Base-by-base conservation (phyloP, 306 rosid genomes). In the Citrullus colocynthis region DNA sequence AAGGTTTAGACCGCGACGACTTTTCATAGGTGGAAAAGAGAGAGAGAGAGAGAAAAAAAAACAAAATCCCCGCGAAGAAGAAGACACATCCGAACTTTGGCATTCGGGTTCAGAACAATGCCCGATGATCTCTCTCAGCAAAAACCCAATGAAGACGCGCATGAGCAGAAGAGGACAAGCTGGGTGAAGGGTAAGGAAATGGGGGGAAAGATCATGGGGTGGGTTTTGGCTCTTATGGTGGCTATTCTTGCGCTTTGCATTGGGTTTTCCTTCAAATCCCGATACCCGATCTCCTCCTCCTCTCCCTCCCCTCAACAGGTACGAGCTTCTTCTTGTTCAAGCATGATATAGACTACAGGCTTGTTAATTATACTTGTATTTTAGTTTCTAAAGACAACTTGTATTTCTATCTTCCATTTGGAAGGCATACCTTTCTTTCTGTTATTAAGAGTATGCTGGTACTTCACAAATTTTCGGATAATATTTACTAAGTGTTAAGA, bases 141-240 rank as follows among this genome's bases (percentile, higher is more conserved):
- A 30, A 71, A 37, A 48, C 45, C 81, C 51, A 48, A 56, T 21
- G 71, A 60, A 81, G 82, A 59, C 30, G 48, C 63, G 24, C 60
- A 28, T 74, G 61, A 32, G 30, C 37, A 18, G 16, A 11, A 4
- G 56, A 48, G 14, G 0, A 9, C 21, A 59, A 71, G 76, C 36
- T 71, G 41, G 39, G 76, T 48, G 55, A 69, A 69, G 75, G 55
- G 75, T 9, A 21, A 42, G 28, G 79, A 12, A 2, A 76, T 76
- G 79, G 20, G 73, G 21, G 73, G 49, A 20, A 78, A 51, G 49
- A 18, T 64, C 74, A 34, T 34, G 24, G 74, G 80, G 0, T 61
- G n/a, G 67, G 51, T 63, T 52, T 32, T 78, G 7, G 80, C 80
- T 24, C 36, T 51, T 34, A 20, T 63, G 2, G 80, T 78, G 14